These are phyloP conservation scores for Synchytrium microbalum DNA, from an alignment of 371 early-diverging fungal species.

Conservation along the genomic window DNA sequence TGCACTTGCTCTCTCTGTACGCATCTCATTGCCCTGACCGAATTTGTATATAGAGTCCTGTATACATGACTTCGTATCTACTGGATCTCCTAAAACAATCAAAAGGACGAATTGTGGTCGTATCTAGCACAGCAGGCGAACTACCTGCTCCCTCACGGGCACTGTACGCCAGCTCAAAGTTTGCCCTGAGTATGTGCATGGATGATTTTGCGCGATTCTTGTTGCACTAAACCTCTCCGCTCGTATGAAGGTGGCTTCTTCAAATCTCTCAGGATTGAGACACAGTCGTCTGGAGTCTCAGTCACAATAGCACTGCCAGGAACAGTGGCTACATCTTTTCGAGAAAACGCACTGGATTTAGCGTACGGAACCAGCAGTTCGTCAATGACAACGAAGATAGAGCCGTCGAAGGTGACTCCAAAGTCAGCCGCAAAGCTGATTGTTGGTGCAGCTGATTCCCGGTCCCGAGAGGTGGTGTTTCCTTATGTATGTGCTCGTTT, in stretches of 20 bases:
- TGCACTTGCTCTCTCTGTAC: neutral
- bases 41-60: neutral
- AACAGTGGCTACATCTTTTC: neutral
- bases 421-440: neutral
- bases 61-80: neutral
- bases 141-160: neutral
- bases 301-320: neutral
- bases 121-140: neutral
- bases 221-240: no score
- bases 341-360: neutral
- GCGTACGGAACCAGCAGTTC: neutral
- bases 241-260: neutral
- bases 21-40: neutral
- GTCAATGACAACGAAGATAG: neutral
- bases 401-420: neutral
- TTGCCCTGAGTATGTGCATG: neutral
- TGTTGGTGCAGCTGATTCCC: neutral
- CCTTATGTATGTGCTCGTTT: neutral
- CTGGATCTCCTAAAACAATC: neutral
- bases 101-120: neutral
- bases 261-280: neutral
- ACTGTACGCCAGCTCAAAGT: neutral
- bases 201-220: no score
- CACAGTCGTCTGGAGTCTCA: neutral
- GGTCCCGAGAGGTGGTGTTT: neutral